phyloP scores from a whole-genome alignment of 179 eudicot species.

The Monotropa hypopitys region DNA sequence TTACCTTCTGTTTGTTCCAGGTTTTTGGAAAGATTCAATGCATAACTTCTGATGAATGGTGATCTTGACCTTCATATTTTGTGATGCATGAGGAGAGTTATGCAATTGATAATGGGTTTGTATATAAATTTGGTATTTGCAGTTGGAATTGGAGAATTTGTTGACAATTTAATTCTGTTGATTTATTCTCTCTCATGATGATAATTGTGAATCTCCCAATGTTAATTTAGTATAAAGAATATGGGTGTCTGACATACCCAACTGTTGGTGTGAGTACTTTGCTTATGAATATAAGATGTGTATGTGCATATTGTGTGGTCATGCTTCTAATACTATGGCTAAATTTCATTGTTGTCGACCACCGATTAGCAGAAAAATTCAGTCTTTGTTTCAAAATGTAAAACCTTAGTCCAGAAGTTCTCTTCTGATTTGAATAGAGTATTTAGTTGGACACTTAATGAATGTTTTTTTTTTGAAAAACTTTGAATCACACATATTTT shows the following conservation, averaged over 20 bases:
- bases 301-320: neutral
- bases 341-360: too few relatives aligned
- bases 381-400: too few relatives aligned
- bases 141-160: neutral
- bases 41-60: neutral
- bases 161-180: neutral
- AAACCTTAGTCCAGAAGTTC: too few relatives aligned
- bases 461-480: too few relatives aligned
- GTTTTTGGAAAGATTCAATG: neutral
- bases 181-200: neutral
- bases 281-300: neutral
- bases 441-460: too few relatives aligned
- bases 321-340: neutral
- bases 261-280: neutral
- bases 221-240: neutral
- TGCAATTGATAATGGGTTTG: conserved; percentile 5
- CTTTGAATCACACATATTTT: too few relatives aligned
- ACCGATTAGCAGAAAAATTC: too few relatives aligned
- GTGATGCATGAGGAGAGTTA: neutral
- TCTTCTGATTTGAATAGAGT: too few relatives aligned
- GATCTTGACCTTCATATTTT: conserved; percentile 3
- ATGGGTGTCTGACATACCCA: neutral
- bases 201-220: neutral
- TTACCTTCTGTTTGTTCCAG: conserved; percentile 8
- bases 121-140: neutral